These are phyloP conservation scores for Hypoxylon sp. DNA, from an alignment of 2,329 filamentous ascomycete genomes.

Conservation along the genomic window DNA sequence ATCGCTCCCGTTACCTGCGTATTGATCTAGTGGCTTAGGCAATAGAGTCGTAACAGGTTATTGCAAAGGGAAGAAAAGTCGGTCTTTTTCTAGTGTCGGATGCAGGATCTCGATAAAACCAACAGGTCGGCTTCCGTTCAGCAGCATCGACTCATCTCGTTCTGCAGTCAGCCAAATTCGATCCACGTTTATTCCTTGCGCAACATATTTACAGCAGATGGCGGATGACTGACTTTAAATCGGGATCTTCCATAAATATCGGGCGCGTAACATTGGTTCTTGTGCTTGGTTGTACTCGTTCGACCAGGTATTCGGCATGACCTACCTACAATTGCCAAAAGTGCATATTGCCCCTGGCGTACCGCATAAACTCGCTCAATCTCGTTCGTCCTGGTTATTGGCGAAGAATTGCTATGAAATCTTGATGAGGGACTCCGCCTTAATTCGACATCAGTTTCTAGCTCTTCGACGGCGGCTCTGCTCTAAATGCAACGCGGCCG, in stretches of 20 bases:
- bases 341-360: conserved; percentile 49
- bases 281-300: conserved; percentile 52
- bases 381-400: conserved; percentile 52
- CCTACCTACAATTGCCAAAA: conserved; percentile 53
- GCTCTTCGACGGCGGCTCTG: background rate
- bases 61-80: conserved; percentile 43
- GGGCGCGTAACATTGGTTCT: conserved; percentile 21
- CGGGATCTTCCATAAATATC: conserved; percentile 31
- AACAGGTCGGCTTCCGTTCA: conserved; percentile 60
- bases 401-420: conserved; percentile 57
- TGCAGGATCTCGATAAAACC: conserved; percentile 64
- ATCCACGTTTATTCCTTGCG: conserved; percentile 23
- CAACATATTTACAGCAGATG: conserved; percentile 18
- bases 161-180: conserved; percentile 22
- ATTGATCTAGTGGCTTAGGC: conserved; percentile 49
- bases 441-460: conserved; percentile 12
- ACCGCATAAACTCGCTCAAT: conserved; percentile 52
- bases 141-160: conserved; percentile 60
- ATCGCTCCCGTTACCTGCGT: conserved; percentile 51
- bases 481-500: conserved; percentile 20
- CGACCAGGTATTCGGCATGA: conserved; percentile 55
- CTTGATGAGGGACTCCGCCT: conserved; percentile 56
- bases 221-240: conserved; percentile 21
- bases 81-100: conserved; percentile 53
- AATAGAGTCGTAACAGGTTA: conserved; percentile 58